Evolutionary conservation across 148 eudicot genomes (phyloP), one percentile per base, ranked within the genome.

Genomic region (Bassia scoparia): DNA sequence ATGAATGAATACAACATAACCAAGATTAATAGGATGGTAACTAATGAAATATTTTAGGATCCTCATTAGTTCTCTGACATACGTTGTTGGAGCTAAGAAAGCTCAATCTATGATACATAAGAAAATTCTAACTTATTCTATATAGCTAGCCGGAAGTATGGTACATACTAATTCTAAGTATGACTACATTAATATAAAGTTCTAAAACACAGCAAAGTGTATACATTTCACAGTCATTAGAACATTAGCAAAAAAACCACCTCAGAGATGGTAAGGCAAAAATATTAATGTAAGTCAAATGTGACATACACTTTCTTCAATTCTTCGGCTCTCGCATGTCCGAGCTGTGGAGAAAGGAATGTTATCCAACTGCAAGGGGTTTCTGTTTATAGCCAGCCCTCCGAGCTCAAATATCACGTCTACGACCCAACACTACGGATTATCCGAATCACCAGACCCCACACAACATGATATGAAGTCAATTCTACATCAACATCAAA

Each of bases 321-420:
- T 85, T 68, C 97, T 82, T n/a, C n/a, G n/a, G n/a, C 61, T 83
- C 97, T 78, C 98, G 83, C 76, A n/a, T n/a, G n/a, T 88, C 91
- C 44, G 86, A 69, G 83, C 83, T 9, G 89, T 78, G 26, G 97
- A 89, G 60, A 67, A 77, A 69, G 98, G 96, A 58, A 87, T 81
- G 76, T 94, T 91, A 83, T 94, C 98, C 78, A 94, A 83, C 54
- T n/a, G 83, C 86, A 67, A 93, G 71, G 68, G 91, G 87, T 56
- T 91, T 93, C 43, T 68, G 82, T 78, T 88, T 86, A 83, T 94
- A 94, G 54, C 98, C 98, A 41, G 91, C 96, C 84, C 95, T 87
- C 71, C 82, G 81, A 60, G 89, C 82, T 63, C 91, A 97, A 69
- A 85, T 88, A 48, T 83, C 86, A 34, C 98, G 97, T 75, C 98